Base-by-base conservation (phyloP, 768 basidiomycete species). In the Leccinum rimulosum region DNA sequence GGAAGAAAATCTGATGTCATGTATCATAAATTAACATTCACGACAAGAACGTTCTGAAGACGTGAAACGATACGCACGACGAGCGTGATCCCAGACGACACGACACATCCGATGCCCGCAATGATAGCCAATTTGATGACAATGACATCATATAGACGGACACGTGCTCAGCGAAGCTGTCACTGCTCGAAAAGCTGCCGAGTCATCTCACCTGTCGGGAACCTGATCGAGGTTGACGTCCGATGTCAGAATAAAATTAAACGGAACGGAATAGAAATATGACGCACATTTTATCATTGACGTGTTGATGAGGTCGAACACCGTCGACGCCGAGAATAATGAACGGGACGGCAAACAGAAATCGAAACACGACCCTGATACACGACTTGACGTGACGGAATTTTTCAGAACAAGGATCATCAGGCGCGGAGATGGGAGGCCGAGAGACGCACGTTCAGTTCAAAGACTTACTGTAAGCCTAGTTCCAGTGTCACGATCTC, bases 61-160 rank as follows among this genome's bases (percentile, higher is more conserved):
- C n/a, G 6, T 22, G 17, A 25, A 30, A 30, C 4, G n/a, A 50
- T n/a, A 38, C 45, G 56, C 72, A 90, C 89, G 48, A 90, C 79
- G 22, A 93, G 81, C 0, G 90, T 93, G 59, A 91, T 80, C 6
- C 79, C 86, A 1, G 89, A 91, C 2, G 89, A 91, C 40, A 90
- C 77, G 35, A 79, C 68, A 55, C 79, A 81, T 5, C 89, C 89
- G 51, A 92, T 76, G 0, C 73, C 85, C 8, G 83, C 75, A 30
- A 86, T 25, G 57, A 86, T 80, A 4, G 78, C 77, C 28, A 91
- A 19, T 43, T 7, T 4, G 7, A 28, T 14, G 27, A 19, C 6
- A 12, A 15, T 17, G 36, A 17, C 15, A 38, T 17, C 36, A 38
- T n/a, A 4, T 40, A 0, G 17, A 40, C 38, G 1, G 38, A n/a